Conservation (phyloP, 2,329 filamentous ascomycete species). For the Exophiala aquamarina region DNA sequence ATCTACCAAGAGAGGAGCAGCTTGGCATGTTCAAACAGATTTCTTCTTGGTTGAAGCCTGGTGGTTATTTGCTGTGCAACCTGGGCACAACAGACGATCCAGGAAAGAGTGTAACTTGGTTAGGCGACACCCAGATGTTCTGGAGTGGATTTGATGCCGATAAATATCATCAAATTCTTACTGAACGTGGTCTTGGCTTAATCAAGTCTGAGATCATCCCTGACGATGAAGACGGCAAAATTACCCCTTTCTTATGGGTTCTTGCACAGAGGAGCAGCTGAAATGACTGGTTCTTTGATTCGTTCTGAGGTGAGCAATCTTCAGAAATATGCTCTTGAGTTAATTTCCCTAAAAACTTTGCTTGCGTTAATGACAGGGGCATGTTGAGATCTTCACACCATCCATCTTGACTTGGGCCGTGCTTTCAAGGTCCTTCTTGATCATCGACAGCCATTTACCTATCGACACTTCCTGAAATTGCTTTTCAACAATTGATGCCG, state of each 20-base stretch:
- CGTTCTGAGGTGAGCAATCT: no score
- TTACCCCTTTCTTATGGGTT: conserved; percentile 19
- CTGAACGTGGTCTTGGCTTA: conserved; percentile 31
- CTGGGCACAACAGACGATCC: conserved; percentile 35
- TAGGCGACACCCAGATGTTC: conserved; percentile 21
- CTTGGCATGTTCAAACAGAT: conserved; percentile 46
- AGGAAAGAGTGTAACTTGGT: conserved; percentile 9
- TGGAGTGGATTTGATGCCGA: conserved; percentile 22
- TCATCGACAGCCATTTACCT: no score
- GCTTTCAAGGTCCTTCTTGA: no score
- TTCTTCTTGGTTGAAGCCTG: conserved; percentile 51
- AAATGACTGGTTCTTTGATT: no score
- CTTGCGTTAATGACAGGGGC: no score
- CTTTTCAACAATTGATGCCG: no score
- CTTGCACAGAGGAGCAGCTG: conserved; percentile 11
- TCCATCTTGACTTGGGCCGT: no score
- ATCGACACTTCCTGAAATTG: no score
- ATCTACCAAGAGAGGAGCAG: conserved; percentile 55
- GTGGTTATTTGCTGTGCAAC: conserved; percentile 52
- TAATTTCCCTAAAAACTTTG: no score
- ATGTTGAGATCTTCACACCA: no score
- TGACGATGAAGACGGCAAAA: conserved; percentile 26
- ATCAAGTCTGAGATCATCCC: conserved; percentile 26
- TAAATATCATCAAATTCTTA: conserved; percentile 21
- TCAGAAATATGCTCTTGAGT: no score